phyloP scores from a whole-genome alignment of 2,329 filamentous ascomycete genomes.

The Xylariaceae sp. region DNA sequence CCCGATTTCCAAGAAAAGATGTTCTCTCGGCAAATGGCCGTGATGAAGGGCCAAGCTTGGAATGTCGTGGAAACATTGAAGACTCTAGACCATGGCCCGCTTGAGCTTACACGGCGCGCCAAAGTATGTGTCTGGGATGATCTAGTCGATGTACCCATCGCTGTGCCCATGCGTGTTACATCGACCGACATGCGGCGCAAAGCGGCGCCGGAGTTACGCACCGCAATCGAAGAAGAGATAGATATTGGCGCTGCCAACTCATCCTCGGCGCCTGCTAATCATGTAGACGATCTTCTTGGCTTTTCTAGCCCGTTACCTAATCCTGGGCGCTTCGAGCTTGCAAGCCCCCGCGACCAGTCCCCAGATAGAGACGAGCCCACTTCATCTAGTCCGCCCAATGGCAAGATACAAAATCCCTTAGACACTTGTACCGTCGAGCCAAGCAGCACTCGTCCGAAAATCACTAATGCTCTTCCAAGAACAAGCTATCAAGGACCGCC shows the following conservation, averaged over 20 bases:
- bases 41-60: slow-evolving; percentile 99
- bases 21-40: slow-evolving; percentile 97
- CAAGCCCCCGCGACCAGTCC: slow-evolving; percentile 47
- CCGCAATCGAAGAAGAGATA: slow-evolving; percentile 78
- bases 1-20: slow-evolving; percentile 97
- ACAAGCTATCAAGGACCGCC: slow-evolving; percentile 47
- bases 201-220: slow-evolving; percentile 49
- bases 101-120: slow-evolving; percentile 87
- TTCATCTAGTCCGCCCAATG: slow-evolving; percentile 25
- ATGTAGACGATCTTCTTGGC: slow-evolving; percentile 70
- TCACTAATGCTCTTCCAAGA: slow-evolving; percentile 16
- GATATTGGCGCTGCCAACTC: slow-evolving; percentile 78
- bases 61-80: slow-evolving; percentile 98
- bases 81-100: slow-evolving; percentile 84
- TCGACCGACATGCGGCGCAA: slow-evolving; percentile 82
- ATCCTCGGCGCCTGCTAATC: slow-evolving; percentile 45
- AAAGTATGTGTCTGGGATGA: slow-evolving; percentile 98
- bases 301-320: slow-evolving; percentile 69
- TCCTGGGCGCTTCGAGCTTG: slow-evolving; percentile 74
- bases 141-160: slow-evolving; percentile 91
- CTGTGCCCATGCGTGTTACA: slow-evolving; percentile 83
- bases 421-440: slow-evolving; percentile 16
- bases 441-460: slow-evolving; percentile 15
- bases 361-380: slow-evolving; percentile 39
- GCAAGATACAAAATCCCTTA: slow-evolving; percentile 34